Conservation (phyloP, 192 early-diverging fungal species). For the Chytriomyces hyalinus region DNA sequence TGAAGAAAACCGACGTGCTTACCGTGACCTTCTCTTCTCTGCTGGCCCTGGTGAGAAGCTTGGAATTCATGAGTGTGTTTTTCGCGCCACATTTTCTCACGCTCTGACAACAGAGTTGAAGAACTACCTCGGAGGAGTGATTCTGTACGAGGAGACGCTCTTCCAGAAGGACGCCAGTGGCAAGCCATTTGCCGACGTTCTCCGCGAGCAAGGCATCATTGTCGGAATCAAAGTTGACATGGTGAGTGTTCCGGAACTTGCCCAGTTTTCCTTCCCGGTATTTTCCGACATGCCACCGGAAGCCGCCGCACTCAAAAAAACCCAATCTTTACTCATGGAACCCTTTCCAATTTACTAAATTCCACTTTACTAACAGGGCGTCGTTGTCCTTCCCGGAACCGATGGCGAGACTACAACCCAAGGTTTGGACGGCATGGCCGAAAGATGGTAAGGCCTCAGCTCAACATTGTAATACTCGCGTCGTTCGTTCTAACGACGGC, state of each 20-base stretch:
- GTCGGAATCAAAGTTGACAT: constrained; percentile 56
- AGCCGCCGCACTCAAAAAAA: neutral
- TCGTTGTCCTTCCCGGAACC: constrained; percentile 49
- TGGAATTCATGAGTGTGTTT: neutral
- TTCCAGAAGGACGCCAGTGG: constrained; percentile 48
- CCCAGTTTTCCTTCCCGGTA: neutral
- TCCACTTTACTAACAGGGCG: constrained; percentile 40
- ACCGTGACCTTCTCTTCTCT: constrained; percentile 54
- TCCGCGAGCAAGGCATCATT: constrained; percentile 45
- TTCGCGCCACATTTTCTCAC: neutral
- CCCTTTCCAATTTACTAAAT: neutral
- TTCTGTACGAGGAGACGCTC: constrained; percentile 54
- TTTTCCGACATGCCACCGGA: neutral
- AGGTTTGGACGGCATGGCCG: constrained; percentile 50
- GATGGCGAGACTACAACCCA: constrained; percentile 50
- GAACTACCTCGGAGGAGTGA: constrained; percentile 50
- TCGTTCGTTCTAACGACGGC: neutral
- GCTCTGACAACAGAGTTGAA: constrained; percentile 36
- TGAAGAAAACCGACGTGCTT: constrained; percentile 54
- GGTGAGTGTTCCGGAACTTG: neutral
- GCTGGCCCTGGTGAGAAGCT: constrained; percentile 32
- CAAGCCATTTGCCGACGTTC: constrained; percentile 45
- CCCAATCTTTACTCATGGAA: neutral
- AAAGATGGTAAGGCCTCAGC: constrained; percentile 26
- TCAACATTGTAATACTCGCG: neutral